Evolutionary conservation across 352 stramenopile species (phyloP), one percentile per base, ranked within the genome.

Genomic region (Albugo laibachii): DNA sequence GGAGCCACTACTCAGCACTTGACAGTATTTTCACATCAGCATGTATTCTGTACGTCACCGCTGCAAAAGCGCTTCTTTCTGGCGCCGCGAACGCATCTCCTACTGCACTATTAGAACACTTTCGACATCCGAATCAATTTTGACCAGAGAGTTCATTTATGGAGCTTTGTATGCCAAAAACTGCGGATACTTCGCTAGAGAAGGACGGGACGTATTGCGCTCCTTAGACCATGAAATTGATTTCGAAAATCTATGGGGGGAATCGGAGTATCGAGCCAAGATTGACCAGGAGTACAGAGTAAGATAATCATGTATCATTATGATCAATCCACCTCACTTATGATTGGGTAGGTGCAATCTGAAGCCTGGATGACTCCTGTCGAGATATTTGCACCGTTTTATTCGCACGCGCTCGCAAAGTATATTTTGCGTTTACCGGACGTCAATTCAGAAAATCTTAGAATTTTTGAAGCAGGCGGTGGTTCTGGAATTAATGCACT

Each of bases 341-440:
- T 43, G 38, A 8, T 43, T 43, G 20, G 38, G 38, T 8, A 19
- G 20, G 38, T 8, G 45, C 66, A 65, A 21, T 62, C 57, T 14
- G 80, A 92, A 59, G 80, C 78, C 21, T 95, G 78, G 78, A 73
- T 94, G 47, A 95, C 83, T 39, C 83, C 83, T 18, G 83, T 92
- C 10, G 81, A 95, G 49, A 68, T 93, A 19, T 95, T 94, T 46
- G 64, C 66, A 44, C 83, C 83, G 13, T 66, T 80, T 48, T 94
- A 94, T 61, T 93, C 80, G 47, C 60, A 86, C 15, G 82, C 81
- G 15, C 60, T 95, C 48, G 83, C 78, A 41, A 75, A 69, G 36
- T 93, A 92, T 63, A 89, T 95, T 61, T 61, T 92, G 20, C 65
- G 72, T 57, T 83, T 75, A 39, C 73, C 77, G 0, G 72, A 73